phyloP scores from a whole-genome alignment of 148 eudicot species.

The Diospyros kaki region DNA sequence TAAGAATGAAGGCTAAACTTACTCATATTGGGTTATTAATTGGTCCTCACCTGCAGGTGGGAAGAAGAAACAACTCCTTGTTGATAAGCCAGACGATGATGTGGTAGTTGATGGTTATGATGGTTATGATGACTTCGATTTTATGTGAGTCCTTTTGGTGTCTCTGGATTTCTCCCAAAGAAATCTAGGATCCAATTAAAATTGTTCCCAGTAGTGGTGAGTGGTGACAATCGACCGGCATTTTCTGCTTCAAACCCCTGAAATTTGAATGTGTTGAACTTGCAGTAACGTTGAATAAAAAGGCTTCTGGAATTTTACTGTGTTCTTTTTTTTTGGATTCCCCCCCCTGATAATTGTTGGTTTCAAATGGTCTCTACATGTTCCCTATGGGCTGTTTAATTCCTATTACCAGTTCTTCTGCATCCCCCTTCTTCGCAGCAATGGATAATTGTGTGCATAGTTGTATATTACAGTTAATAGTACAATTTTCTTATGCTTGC shows the following conservation, averaged over 20 bases:
- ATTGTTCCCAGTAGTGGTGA: slow-evolving; percentile 1
- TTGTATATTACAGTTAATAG: too few species aligned
- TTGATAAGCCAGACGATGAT: slow-evolving; percentile 81
- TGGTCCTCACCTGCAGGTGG: slow-evolving; percentile 39
- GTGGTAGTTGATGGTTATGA: slow-evolving; percentile 49
- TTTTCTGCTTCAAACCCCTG: slow-evolving; percentile 9
- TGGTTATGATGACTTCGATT: slow-evolving; percentile 72
- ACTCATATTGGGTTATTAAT: background rate
- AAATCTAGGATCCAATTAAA: background rate
- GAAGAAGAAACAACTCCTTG: slow-evolving; percentile 80
- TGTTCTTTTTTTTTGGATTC: background rate
- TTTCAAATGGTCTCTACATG: background rate
- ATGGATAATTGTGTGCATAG: too few species aligned
- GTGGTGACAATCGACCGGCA: slow-evolving; percentile 9
- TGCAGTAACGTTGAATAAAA: slow-evolving; percentile 8
- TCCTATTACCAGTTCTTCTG: too few species aligned
- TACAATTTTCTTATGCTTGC: background rate
- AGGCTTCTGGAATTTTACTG: background rate
- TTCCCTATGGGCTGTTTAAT: background rate
- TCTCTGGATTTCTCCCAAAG: slow-evolving; percentile 4
- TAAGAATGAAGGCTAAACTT: background rate
- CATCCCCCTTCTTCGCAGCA: too few species aligned
- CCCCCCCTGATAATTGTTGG: background rate
- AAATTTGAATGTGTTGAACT: background rate
- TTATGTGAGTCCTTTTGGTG: slow-evolving; percentile 49